phyloP scores from a whole-genome alignment of 2,329 filamentous ascomycete species.

The Lecanosticta acicola region DNA sequence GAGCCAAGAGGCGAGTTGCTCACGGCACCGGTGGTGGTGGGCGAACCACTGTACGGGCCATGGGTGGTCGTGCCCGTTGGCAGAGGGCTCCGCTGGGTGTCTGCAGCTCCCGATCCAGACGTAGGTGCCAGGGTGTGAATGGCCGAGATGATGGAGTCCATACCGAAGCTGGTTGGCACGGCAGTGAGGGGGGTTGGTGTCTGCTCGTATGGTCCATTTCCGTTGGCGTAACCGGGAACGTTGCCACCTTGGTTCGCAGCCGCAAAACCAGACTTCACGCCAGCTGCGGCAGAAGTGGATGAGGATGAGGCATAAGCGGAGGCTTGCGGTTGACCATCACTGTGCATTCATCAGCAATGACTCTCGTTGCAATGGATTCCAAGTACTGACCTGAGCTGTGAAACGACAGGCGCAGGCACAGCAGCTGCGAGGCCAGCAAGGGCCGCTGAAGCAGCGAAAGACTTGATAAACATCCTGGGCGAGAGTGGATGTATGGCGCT shows the following conservation, averaged over 20 bases:
- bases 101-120: conserved; percentile 32
- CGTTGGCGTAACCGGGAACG: conserved; percentile 41
- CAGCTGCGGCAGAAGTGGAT: neutral
- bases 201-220: conserved; percentile 39
- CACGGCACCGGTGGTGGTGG: conserved; percentile 66
- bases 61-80: conserved; percentile 59
- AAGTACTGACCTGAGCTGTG: neutral
- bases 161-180: conserved; percentile 40
- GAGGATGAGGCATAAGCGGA: neutral
- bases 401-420: conserved; percentile 31
- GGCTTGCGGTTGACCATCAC: neutral
- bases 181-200: conserved; percentile 31
- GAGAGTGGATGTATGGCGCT: neutral
- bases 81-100: conserved; percentile 44
- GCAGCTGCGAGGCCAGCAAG: conserved; percentile 33
- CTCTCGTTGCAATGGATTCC: neutral
- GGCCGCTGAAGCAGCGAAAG: conserved; percentile 30
- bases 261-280: conserved; percentile 5
- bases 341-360: neutral
- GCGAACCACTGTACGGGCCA: conserved; percentile 60
- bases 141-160: conserved; percentile 40
- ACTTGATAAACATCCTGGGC: conserved; percentile 36
- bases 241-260: conserved; percentile 25
- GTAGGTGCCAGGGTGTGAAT: conserved; percentile 29
- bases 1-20: conserved; percentile 53